Percentiles rank a stretch among this genome's conserved stretches.
Conservation (phyloP, 2,329 filamentous ascomycete species). For the Neonectria sp. region DNA sequence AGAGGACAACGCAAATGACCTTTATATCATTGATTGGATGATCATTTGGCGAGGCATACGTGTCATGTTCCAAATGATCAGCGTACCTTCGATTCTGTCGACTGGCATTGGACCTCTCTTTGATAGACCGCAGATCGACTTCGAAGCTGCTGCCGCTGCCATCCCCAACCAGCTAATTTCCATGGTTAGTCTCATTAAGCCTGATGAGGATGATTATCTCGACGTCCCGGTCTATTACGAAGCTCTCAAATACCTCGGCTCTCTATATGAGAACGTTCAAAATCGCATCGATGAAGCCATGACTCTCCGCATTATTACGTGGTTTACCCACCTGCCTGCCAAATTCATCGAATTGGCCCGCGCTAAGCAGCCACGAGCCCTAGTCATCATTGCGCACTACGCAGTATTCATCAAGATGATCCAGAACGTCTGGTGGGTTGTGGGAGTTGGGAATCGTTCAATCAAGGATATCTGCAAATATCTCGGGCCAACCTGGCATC, state of each 20-base stretch:
- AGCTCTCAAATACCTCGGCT: constrained; percentile 65
- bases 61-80: constrained; percentile 59
- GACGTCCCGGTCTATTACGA: constrained; percentile 60
- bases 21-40: constrained; percentile 71
- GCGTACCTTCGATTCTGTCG: constrained; percentile 44
- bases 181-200: constrained; percentile 63
- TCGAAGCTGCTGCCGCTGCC: constrained; percentile 56
- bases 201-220: constrained; percentile 58
- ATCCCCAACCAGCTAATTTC: constrained; percentile 64
- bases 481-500: constrained; percentile 57
- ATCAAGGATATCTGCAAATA: constrained; percentile 59
- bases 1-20: constrained; percentile 58
- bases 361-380: constrained; percentile 59
- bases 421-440: constrained; percentile 65
- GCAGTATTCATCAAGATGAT: constrained; percentile 64
- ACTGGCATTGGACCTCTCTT: constrained; percentile 64
- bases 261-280: constrained; percentile 64
- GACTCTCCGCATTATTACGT: constrained; percentile 65
- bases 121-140: constrained; percentile 63
- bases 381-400: constrained; percentile 68
- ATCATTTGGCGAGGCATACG: constrained; percentile 67
- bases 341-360: constrained; percentile 61
- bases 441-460: constrained; percentile 61
- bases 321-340: constrained; percentile 65
- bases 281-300: constrained; percentile 61